Percentiles rank a stretch among this genome's conserved stretches.
These are phyloP conservation scores for Podochytrium sp. DNA, from an alignment of 192 early-diverging fungal species.

Conservation along the genomic window DNA sequence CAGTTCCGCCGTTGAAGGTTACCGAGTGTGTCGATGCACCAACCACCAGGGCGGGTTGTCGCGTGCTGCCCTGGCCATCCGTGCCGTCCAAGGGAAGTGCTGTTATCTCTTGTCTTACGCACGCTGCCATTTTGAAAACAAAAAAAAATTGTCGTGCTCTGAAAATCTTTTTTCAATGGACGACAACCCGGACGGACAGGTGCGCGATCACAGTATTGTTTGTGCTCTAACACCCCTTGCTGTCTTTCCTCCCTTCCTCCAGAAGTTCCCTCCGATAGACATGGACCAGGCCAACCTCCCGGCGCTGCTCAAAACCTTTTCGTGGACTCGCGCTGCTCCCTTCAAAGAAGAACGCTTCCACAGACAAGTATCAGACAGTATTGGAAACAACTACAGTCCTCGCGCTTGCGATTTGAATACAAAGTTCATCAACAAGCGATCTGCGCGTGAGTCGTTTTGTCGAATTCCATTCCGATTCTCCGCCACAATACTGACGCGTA, in stretches of 20 bases:
- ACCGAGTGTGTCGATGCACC: background rate
- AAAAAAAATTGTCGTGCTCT: too few species aligned
- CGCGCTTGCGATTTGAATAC: constrained; percentile 47
- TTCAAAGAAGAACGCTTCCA: constrained; percentile 63
- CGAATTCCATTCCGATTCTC: too few species aligned
- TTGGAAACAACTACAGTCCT: constrained; percentile 66
- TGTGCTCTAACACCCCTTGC: too few species aligned
- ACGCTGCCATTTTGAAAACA: too few species aligned
- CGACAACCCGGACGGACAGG: too few species aligned
- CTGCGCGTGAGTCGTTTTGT: background rate
- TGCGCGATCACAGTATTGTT: too few species aligned
- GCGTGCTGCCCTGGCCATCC: background rate
- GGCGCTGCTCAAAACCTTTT: constrained; percentile 61
- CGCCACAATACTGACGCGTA: too few species aligned
- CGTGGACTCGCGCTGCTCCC: constrained; percentile 63
- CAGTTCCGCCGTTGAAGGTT: background rate
- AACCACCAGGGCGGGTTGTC: background rate
- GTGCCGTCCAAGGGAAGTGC: background rate
- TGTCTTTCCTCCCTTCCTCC: background rate
- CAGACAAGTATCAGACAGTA: constrained; percentile 60
- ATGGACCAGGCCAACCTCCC: constrained; percentile 45
- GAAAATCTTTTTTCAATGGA: too few species aligned
- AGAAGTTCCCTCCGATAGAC: constrained; percentile 29
- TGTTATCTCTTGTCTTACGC: too few species aligned
- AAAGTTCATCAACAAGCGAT: constrained; percentile 36